Evolutionary conservation across 1,139 yeast genomes (phyloP), one percentile per base, ranked within the genome.

Genomic region (Debaryomyces robertsiae): DNA sequence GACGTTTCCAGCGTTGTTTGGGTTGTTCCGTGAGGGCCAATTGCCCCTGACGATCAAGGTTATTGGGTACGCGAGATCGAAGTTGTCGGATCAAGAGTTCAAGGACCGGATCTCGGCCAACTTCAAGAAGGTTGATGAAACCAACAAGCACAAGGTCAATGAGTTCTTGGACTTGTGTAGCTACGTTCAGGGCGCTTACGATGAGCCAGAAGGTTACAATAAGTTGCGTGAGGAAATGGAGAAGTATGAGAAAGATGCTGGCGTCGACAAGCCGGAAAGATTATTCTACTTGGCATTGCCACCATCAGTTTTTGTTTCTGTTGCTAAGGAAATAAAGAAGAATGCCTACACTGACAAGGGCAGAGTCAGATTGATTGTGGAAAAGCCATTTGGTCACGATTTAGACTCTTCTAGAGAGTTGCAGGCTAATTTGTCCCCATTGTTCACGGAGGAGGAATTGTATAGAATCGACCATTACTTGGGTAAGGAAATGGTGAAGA

Each of bases 401-500:
- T 78, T 91, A 55, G 79, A 76, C 46, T 75, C 89, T 41, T 81
- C 95, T 9, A 77, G 90, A 54, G 82, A 80, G 55, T 73, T 93
- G 60, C 97, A 90, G 69, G 63, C 69, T 46, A 76, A 79, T 49
- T 75, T 93, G 55, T 80, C 93, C 16, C 97, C 98, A 9, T 69
- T 91, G 42, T 93, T 93, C 80, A 68, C 79, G 25, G 98, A 94
- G 67, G 91, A 85, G 9, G 98, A 94, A 69, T 73, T 91, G 40
- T 94, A 79, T 73, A 82, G 98, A 73, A 94, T 93, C 55, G 99
- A 93, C 66, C 98, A 93, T 67, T 93, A 94, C 63, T 75, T 94
- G 54, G 98, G 98, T 52, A 93, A 93, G 71, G 98, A 93, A 69
- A 83, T 93, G 93, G 98, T 94, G 45, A 93, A 93, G 73, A 93